Conservation (phyloP, 352 stramenopile species). For the Phytophthora agathidicida region DNA sequence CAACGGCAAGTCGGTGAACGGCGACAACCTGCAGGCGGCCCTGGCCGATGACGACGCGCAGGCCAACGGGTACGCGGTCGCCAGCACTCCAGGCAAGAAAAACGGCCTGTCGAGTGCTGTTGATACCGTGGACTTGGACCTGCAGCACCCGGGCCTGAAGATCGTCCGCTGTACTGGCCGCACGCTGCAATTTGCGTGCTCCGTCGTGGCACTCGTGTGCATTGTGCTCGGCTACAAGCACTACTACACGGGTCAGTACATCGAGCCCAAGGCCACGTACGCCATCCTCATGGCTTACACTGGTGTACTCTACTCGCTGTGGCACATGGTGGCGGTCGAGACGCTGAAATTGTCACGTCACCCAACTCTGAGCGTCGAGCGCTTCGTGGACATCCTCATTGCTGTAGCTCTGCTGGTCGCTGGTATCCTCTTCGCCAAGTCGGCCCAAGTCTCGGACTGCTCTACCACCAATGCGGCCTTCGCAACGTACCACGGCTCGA, state of each 20-base stretch:
- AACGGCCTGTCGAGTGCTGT: conserved; percentile 13
- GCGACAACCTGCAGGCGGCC: conserved; percentile 26
- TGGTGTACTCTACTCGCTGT: conserved; percentile 48
- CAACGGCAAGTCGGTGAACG: conserved; percentile 22
- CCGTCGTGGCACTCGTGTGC: conserved; percentile 34
- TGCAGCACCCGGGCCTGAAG: conserved; percentile 38
- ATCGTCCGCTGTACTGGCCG: conserved; percentile 34
- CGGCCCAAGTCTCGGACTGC: conserved; percentile 42
- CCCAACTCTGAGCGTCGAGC: conserved; percentile 36
- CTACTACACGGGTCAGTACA: conserved; percentile 56
- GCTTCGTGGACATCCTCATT: conserved; percentile 40
- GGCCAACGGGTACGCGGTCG: conserved; percentile 32
- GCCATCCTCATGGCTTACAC: conserved; percentile 51
- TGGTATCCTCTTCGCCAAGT: conserved; percentile 41
- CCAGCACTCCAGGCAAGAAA: conserved; percentile 35
- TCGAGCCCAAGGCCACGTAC: conserved; percentile 47
- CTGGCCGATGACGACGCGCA: conserved; percentile 33
- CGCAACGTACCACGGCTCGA: conserved; percentile 32
- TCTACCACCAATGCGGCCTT: conserved; percentile 36
- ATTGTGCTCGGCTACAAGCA: conserved; percentile 45
- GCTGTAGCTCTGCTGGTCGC: conserved; percentile 37
- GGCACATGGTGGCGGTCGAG: conserved; percentile 47
- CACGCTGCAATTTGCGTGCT: conserved; percentile 41
- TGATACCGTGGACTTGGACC: conserved; percentile 23
- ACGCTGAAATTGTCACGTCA: conserved; percentile 46